phyloP scores from a whole-genome alignment of 2,329 filamentous ascomycete species.

The Curvularia sp. region DNA sequence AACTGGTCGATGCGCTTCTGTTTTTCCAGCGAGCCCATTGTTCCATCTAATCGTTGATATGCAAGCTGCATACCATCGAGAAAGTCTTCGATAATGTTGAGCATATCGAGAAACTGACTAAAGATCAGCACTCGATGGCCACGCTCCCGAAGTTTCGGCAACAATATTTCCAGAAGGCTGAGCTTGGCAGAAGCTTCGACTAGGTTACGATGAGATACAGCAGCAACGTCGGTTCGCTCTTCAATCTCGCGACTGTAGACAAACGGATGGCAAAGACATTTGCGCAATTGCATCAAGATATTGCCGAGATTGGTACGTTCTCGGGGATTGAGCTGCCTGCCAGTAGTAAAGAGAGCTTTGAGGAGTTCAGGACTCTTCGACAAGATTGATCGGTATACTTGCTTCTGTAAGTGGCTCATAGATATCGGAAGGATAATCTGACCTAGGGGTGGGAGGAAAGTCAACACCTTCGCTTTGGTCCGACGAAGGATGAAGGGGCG shows the following conservation, averaged over 20 bases:
- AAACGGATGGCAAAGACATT: constrained; percentile 95
- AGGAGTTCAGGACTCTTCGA: constrained; percentile 90
- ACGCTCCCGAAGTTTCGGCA: constrained; percentile 83
- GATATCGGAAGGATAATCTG: constrained; percentile 96
- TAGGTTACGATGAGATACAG: constrained; percentile 76
- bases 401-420: constrained; percentile 93
- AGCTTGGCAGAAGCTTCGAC: constrained; percentile 93
- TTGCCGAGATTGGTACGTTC: constrained; percentile 89
- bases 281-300: constrained; percentile 92
- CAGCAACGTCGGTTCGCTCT: constrained; percentile 71
- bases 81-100: constrained; percentile 92
- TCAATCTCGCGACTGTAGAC: constrained; percentile 92
- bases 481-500: constrained; percentile 74
- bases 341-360: constrained; percentile 79
- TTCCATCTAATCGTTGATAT: constrained; percentile 87
- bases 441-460: constrained; percentile 89
- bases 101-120: constrained; percentile 89
- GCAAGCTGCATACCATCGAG: constrained; percentile 74
- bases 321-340: constrained; percentile 64
- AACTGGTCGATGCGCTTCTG: constrained; percentile 94
- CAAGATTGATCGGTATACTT: constrained; percentile 91
- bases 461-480: constrained; percentile 89
- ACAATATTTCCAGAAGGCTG: constrained; percentile 79
- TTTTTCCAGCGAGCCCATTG: constrained; percentile 80
- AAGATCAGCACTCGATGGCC: constrained; percentile 94